Percentiles rank a stretch among this genome's conserved stretches.
Evolutionary conservation across 2,329 filamentous ascomycete genomes (phyloP).

Genomic region (Aspergillus fischeri): DNA sequence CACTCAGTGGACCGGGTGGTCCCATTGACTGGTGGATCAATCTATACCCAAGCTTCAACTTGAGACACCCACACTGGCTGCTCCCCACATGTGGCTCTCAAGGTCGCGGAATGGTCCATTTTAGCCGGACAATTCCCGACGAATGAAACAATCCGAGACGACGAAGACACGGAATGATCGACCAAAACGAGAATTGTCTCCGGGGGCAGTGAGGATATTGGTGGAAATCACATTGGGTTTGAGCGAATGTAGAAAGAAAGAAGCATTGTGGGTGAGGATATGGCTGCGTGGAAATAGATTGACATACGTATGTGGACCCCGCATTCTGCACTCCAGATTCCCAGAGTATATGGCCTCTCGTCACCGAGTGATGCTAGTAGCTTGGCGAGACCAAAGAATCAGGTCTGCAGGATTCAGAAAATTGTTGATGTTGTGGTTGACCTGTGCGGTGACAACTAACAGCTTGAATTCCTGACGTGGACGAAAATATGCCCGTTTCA

Average conservation of each 20-base stretch:
- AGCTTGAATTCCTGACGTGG: background rate
- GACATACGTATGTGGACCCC: background rate
- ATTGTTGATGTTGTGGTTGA: background rate
- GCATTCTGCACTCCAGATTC: background rate
- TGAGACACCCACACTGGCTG: constrained; percentile 5
- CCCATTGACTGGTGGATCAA: constrained; percentile 8
- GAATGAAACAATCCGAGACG: background rate
- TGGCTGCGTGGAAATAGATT: background rate
- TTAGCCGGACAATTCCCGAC: background rate
- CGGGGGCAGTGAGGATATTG: background rate
- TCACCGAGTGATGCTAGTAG: background rate
- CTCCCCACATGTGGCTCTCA: background rate
- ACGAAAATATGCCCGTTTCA: background rate
- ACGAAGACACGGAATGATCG: background rate
- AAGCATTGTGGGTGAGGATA: background rate
- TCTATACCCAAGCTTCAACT: constrained; percentile 1
- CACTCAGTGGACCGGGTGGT: background rate
- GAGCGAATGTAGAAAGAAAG: background rate
- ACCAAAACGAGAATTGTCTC: background rate
- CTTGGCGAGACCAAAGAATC: background rate
- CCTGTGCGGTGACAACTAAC: background rate
- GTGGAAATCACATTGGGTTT: background rate
- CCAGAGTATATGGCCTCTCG: no score
- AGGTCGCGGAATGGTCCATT: background rate
- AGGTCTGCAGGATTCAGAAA: background rate